Percentiles rank a stretch among this genome's conserved stretches.
These are phyloP conservation scores for Penicillium sp. DNA, from an alignment of 2,329 filamentous ascomycete genomes.

Conservation along the genomic window DNA sequence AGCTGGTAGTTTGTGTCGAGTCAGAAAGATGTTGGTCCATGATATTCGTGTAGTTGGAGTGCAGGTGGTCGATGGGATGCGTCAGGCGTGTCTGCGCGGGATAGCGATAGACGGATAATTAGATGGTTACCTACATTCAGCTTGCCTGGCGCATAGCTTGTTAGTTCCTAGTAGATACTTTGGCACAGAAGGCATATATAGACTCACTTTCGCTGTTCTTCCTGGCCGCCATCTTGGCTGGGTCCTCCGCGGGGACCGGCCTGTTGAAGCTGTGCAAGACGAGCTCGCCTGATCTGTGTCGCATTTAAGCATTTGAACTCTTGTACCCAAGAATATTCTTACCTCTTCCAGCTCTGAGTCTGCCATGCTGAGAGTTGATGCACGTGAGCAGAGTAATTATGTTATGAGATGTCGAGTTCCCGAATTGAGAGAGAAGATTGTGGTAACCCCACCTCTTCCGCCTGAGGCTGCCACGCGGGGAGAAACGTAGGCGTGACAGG, in stretches of 20 bases:
- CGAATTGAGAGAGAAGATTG: constrained; percentile 14
- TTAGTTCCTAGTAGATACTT: background rate
- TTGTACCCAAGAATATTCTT: constrained; percentile 5
- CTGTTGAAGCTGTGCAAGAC: constrained; percentile 88
- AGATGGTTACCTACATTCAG: constrained; percentile 29
- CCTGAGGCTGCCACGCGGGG: constrained; percentile 23
- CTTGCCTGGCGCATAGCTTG: constrained; percentile 25
- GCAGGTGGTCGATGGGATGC: background rate
- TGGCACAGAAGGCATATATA: background rate
- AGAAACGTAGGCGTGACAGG: background rate
- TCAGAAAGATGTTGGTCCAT: background rate
- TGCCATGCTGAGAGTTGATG: constrained; percentile 51
- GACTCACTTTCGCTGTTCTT: constrained; percentile 66
- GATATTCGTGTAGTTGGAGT: background rate
- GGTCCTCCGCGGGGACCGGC: constrained; percentile 51
- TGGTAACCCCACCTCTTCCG: constrained; percentile 22
- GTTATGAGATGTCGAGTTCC: background rate
- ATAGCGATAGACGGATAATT: background rate
- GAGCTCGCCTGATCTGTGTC: constrained; percentile 80
- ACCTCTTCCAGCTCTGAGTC: constrained; percentile 68
- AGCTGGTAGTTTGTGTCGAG: constrained; percentile 20
- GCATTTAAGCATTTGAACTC: constrained; percentile 7
- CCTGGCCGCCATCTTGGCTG: constrained; percentile 52
- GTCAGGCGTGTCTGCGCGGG: background rate
- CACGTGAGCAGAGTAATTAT: background rate